Base-by-base conservation (phyloP, 164 flowering plant genomes). In the Magnolia officinalis region DNA sequence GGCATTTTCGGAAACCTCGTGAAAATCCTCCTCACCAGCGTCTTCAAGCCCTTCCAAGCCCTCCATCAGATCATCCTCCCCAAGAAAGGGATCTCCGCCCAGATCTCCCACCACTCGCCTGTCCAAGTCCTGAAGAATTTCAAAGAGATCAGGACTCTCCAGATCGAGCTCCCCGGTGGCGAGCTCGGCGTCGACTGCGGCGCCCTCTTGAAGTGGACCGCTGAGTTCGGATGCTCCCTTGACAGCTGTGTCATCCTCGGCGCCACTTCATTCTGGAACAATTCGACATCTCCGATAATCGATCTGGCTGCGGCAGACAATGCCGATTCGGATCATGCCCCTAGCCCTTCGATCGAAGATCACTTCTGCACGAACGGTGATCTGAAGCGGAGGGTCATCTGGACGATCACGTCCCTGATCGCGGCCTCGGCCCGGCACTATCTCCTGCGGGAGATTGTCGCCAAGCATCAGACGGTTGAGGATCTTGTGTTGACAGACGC, bases 121-220 rank as follows among this genome's bases (percentile, higher is more conserved):
- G 71, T 83, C 16, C 79, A 80, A 59, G 85, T 90, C 50, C 86
- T 90, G 18, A 74, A 84, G 2, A 76, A 69, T 16, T 90, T 90
- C 83, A 78, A 80, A 18, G 75, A 79, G 74, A 82, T 90, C 76
- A 74, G 78, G n/a, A n/a, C 55, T 8, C 85, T 90, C 8, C 80
- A 75, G 26, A 80, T 90, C 67, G 89, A 85, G 80, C 72, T 90
- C 1, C 94, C 92, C 37, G 18, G 72, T 19, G 89, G 89, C 1
- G 90, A 89, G 68, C 76, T 88, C 1, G 66, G 72, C 24, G 67
- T 87, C 21, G 90, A 84, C 49, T 78, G 80, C 31, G 87, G 89
- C 45, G 80, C 82, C 2, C 72, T 77, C 2, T 70, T 90, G 23
- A 83, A 79, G 29, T 90, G 92, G 90, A 85, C 61, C 52, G 92